Conservation (phyloP, 83 land plant genomes). For the Picea abies region DNA sequence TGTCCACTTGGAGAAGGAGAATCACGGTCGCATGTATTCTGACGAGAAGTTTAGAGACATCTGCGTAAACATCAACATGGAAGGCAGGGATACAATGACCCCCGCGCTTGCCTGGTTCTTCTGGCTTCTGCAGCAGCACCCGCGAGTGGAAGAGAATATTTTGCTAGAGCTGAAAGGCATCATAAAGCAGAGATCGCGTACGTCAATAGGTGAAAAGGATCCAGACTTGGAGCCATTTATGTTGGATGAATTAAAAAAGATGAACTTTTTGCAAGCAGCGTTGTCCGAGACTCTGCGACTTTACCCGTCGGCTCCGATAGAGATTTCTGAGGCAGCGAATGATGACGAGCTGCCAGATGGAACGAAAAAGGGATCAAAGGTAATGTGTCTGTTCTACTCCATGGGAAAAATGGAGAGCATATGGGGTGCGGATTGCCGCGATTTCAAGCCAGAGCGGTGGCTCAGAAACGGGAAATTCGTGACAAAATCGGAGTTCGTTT, state of each 20-base stretch:
- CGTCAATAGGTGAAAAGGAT: neutral
- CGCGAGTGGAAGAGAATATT: conserved; percentile 8
- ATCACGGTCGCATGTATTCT: too few relatives aligned
- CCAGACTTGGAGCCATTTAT: neutral
- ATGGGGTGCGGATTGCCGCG: conserved; percentile 39
- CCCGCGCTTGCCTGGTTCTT: conserved; percentile 28
- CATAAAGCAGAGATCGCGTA: too few relatives aligned
- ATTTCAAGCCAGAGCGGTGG: conserved; percentile 40
- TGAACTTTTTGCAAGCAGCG: conserved; percentile 20
- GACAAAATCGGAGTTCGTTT: too few relatives aligned
- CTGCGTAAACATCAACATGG: neutral
- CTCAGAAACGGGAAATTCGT: too few relatives aligned
- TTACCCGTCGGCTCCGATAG: conserved; percentile 10
- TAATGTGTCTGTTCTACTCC: conserved; percentile 13
- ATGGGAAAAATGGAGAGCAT: conserved; percentile 38
- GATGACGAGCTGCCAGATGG: conserved; percentile 19
- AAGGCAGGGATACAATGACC: conserved; percentile 16
- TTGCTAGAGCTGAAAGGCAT: too few relatives aligned
- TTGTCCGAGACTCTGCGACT: conserved; percentile 14
- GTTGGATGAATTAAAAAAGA: conserved; percentile 3
- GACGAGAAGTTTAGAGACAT: too few relatives aligned
- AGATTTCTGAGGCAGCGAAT: neutral
- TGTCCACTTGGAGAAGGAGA: too few relatives aligned
- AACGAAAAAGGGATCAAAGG: neutral
- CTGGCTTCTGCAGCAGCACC: conserved; percentile 12